phyloP scores from a whole-genome alignment of 2,329 filamentous ascomycete genomes.

The Hypocrella siamensis region DNA sequence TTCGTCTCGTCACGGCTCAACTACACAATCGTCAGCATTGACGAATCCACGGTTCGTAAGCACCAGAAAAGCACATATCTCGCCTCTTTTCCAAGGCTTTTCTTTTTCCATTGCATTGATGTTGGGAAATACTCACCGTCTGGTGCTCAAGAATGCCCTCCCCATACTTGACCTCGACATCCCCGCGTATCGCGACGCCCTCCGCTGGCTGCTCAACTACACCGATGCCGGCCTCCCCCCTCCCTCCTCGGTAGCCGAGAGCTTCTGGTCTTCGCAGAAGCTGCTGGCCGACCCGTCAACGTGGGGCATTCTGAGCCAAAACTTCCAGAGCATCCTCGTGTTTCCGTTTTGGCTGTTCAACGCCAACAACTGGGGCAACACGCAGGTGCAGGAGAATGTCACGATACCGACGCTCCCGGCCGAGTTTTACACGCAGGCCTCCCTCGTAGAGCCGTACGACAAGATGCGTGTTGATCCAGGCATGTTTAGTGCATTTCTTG shows the following conservation, averaged over 20 bases:
- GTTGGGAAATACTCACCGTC: neutral
- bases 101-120: neutral
- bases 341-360: conserved; percentile 12
- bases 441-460: conserved; percentile 5
- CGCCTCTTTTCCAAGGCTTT: too few relatives aligned
- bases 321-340: conserved; percentile 8
- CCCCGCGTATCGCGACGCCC: conserved; percentile 3
- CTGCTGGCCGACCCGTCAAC: conserved; percentile 2
- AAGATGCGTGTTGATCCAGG: conserved; percentile 3
- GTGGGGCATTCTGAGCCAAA: conserved; percentile 6
- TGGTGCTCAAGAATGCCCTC: neutral
- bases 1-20: conserved; percentile 3
- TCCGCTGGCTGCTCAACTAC: conserved; percentile 8
- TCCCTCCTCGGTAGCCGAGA: conserved; percentile 6
- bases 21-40: conserved; percentile 5
- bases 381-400: conserved; percentile 1
- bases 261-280: conserved; percentile 5
- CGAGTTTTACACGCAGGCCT: conserved; percentile 9
- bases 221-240: conserved; percentile 6
- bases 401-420: conserved; percentile 4
- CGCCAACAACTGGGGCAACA: conserved; percentile 10
- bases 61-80: neutral
- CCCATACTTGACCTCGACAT: neutral
- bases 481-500: conserved; percentile 1
- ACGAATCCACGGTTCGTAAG: neutral